Evolutionary conservation across 306 rosid species (phyloP).

Genomic region (Medicago arabica): DNA sequence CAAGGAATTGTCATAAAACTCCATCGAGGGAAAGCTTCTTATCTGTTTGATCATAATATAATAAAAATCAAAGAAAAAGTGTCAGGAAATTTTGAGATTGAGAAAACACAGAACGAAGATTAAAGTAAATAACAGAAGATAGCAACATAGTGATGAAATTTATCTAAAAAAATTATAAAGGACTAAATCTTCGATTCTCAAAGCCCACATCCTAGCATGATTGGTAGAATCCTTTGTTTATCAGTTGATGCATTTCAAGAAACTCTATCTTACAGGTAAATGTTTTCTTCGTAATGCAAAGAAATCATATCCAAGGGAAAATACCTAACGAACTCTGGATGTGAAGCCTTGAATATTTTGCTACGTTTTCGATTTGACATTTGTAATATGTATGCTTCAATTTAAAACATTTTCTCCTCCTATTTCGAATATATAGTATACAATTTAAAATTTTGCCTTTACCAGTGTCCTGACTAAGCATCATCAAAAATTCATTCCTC

Average conservation of each 20-base stretch:
- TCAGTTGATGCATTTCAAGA: not conserved
- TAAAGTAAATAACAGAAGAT: constrained; percentile 24
- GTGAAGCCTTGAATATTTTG: constrained; percentile 12
- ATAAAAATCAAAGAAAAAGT: constrained; percentile 23
- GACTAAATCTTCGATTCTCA: constrained; percentile 5
- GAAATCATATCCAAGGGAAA: constrained; percentile 32
- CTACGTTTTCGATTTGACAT: not conserved
- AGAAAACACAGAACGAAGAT: constrained; percentile 16
- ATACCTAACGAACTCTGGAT: not conserved
- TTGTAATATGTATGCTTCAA: not conserved
- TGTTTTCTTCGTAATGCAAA: not conserved
- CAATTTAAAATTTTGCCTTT: constrained; percentile 18
- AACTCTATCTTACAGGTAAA: constrained; percentile 11
- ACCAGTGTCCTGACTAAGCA: constrained; percentile 1
- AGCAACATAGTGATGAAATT: constrained; percentile 15
- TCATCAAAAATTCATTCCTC: constrained; percentile 24
- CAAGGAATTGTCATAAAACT: constrained; percentile 80
- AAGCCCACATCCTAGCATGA: constrained; percentile 4
- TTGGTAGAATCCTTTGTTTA: constrained; percentile 21
- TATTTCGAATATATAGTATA: not conserved
- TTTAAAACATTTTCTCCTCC: constrained; percentile 4
- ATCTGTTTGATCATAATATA: constrained; percentile 57
- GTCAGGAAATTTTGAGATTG: constrained; percentile 19
- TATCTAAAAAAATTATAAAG: constrained; percentile 2
- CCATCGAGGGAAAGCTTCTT: constrained; percentile 86